These are phyloP conservation scores for Cicer bijugum DNA, from an alignment of 306 rosid genomes.

Conservation along the genomic window DNA sequence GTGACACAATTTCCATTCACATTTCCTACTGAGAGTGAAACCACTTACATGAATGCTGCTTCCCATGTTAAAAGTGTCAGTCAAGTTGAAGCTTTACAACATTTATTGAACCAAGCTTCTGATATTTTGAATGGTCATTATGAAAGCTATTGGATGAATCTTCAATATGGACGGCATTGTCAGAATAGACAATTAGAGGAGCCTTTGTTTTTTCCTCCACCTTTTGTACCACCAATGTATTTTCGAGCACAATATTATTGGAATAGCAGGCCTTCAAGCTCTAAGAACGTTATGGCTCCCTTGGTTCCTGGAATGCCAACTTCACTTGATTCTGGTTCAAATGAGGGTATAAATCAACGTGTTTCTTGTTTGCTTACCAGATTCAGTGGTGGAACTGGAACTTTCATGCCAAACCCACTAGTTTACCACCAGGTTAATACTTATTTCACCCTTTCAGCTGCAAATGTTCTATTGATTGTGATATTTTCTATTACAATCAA, in stretches of 20 bases:
- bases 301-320: slow-evolving; percentile 51
- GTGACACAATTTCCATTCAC: slow-evolving; percentile 66
- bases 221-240: slow-evolving; percentile 48
- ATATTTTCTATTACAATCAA: background rate
- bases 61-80: slow-evolving; percentile 39
- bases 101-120: slow-evolving; percentile 41
- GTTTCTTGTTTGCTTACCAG: slow-evolving; percentile 57
- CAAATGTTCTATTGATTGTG: background rate
- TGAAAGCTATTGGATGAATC: slow-evolving; percentile 56
- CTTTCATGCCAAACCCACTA: slow-evolving; percentile 71
- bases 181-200: slow-evolving; percentile 44
- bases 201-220: slow-evolving; percentile 41
- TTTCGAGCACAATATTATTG: slow-evolving; percentile 53
- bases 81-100: slow-evolving; percentile 47
- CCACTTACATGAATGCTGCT: slow-evolving; percentile 51
- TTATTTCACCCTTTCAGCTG: slow-evolving; percentile 16
- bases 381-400: slow-evolving; percentile 73
- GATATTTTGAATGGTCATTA: slow-evolving; percentile 69
- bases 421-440: slow-evolving; percentile 36
- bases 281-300: slow-evolving; percentile 49
- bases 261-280: slow-evolving; percentile 52
- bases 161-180: slow-evolving; percentile 61
- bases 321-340: slow-evolving; percentile 12
- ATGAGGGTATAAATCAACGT: slow-evolving; percentile 41
- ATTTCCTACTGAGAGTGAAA: slow-evolving; percentile 52